These are phyloP conservation scores for Aureobasidium uvarum DNA, from an alignment of 2,329 filamentous ascomycete genomes.

Conservation along the genomic window DNA sequence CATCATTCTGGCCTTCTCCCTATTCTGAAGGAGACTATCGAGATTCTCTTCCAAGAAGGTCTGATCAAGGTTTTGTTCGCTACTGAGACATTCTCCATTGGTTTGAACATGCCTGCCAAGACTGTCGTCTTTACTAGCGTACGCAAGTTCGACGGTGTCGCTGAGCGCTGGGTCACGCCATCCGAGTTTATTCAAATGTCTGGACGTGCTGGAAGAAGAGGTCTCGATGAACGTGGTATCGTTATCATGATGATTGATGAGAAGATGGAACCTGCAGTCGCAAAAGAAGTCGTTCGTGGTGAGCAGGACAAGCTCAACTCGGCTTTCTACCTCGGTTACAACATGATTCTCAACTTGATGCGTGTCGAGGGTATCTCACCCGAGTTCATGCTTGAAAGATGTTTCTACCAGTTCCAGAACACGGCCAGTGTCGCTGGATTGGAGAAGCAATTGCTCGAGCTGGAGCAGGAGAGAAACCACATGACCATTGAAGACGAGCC, in stretches of 20 bases:
- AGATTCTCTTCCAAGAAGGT: conserved; percentile 97
- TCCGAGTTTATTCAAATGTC: conserved; percentile 99
- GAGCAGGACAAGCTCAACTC: conserved; percentile 97
- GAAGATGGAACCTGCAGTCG: conserved; percentile 90
- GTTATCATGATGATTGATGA: conserved; percentile 99
- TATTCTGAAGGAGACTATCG: conserved; percentile 96
- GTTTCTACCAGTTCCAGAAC: conserved; percentile 98
- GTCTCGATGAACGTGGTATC: conserved; percentile 94
- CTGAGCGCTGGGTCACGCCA: conserved; percentile 78
- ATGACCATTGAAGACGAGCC: conserved; percentile 81
- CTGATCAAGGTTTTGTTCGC: conserved; percentile 97
- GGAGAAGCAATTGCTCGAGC: conserved; percentile 75
- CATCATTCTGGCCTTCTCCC: conserved; percentile 95
- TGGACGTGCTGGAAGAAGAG: conserved; percentile 91
- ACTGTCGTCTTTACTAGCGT: conserved; percentile 99
- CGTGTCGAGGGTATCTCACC: conserved; percentile 99
- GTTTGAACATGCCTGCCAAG: conserved; percentile 98
- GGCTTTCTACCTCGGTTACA: conserved; percentile 96
- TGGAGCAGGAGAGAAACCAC: conserved; percentile 71
- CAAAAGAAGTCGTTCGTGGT: conserved; percentile 92
- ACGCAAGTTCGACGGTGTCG: conserved; percentile 86
- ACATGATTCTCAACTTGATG: conserved; percentile 97
- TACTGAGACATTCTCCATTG: conserved; percentile 98
- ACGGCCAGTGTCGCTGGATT: conserved; percentile 78
- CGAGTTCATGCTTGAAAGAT: conserved; percentile 97